Conservation (phyloP, 306 rosid genomes). For the Ormosia semicastrata region DNA sequence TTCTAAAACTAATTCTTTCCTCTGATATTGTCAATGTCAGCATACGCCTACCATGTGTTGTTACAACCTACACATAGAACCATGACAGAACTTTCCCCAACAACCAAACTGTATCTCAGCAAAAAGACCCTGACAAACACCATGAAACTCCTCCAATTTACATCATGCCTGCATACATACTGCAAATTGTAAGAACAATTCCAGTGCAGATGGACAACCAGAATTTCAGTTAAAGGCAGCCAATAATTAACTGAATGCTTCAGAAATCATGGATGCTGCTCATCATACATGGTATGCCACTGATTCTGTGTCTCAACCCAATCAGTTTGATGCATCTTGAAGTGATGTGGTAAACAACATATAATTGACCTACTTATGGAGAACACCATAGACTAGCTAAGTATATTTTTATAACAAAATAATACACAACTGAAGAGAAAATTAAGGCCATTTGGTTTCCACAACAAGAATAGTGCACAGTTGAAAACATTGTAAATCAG, state of each 20-base stretch:
- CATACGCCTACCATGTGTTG: conserved; percentile 23
- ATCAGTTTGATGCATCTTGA: neutral
- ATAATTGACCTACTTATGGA: neutral
- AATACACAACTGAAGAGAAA: neutral
- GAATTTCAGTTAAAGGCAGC: conserved; percentile 13
- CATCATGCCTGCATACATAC: conserved; percentile 42
- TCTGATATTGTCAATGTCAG: conserved; percentile 22
- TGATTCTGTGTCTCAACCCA: neutral
- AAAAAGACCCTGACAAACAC: conserved; percentile 10
- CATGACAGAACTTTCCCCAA: conserved; percentile 22
- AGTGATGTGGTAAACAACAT: neutral
- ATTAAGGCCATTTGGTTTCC: neutral
- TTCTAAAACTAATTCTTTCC: conserved; percentile 17
- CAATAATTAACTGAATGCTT: conserved; percentile 11
- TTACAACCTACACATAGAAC: conserved; percentile 24
- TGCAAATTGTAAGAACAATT: conserved; percentile 25
- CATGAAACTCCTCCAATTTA: conserved; percentile 36
- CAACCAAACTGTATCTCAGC: conserved; percentile 23
- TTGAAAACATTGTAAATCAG: neutral
- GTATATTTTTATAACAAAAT: neutral
- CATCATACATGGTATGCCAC: neutral
- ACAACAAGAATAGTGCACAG: neutral
- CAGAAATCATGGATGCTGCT: conserved; percentile 6
- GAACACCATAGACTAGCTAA: neutral
- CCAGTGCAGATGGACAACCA: neutral